Evolutionary conservation across 2,329 filamentous ascomycete species (phyloP).

Genomic region (Exserohilum rostratum): DNA sequence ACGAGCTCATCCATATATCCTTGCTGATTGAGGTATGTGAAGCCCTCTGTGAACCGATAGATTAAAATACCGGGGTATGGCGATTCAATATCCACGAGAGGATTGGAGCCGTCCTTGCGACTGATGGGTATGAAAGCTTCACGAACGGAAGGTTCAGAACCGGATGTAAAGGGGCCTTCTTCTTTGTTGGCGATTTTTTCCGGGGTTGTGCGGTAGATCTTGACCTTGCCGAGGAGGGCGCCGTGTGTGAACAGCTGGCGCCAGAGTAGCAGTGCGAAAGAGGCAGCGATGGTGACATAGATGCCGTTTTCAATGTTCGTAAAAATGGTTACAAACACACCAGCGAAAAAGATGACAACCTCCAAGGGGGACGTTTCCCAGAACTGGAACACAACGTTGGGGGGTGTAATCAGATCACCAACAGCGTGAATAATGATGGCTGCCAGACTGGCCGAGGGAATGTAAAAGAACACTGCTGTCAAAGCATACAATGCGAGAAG

Average conservation of each 20-base stretch:
- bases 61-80: slow-evolving; percentile 95
- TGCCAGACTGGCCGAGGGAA: slow-evolving; percentile 78
- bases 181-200: slow-evolving; percentile 68
- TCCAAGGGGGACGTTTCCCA: slow-evolving; percentile 93
- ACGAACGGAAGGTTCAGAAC: slow-evolving; percentile 19
- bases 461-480: slow-evolving; percentile 90
- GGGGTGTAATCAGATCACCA: slow-evolving; percentile 87
- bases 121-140: slow-evolving; percentile 69
- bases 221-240: slow-evolving; percentile 76
- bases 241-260: slow-evolving; percentile 83
- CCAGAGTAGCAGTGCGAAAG: slow-evolving; percentile 79
- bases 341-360: slow-evolving; percentile 89
- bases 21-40: slow-evolving; percentile 94
- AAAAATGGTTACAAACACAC: slow-evolving; percentile 90
- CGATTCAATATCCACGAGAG: slow-evolving; percentile 75
- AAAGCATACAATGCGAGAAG: slow-evolving; percentile 89
- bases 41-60: slow-evolving; percentile 92
- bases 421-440: slow-evolving; percentile 97
- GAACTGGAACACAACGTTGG: slow-evolving; percentile 91
- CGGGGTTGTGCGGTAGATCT: slow-evolving; percentile 81
- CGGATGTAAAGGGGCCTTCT: slow-evolving; percentile 18
- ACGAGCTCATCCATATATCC: slow-evolving; percentile 77
- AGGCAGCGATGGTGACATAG: slow-evolving; percentile 81
- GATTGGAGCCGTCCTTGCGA: slow-evolving; percentile 90
- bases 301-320: slow-evolving; percentile 88